Evolutionary conservation across 495 filamentous ascomycete genomes (phyloP).

Genomic region (Cudoniella acicularis): DNA sequence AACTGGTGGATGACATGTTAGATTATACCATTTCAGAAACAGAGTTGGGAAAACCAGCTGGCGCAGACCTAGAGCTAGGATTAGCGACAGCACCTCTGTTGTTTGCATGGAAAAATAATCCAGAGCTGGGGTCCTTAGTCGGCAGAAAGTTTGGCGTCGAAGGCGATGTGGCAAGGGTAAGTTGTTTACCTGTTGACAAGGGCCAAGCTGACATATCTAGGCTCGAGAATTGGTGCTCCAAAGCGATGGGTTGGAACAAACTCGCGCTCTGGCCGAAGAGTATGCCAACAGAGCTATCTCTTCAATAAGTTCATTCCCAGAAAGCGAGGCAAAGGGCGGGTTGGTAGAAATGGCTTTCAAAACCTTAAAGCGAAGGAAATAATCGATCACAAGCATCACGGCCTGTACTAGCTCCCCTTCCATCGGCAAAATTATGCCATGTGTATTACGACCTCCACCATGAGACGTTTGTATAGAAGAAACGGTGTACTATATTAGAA

Average conservation of each 20-base stretch:
- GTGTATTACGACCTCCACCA: constrained; percentile 16
- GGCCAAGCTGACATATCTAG: constrained; percentile 38
- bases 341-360: constrained; percentile 91
- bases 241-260: constrained; percentile 87
- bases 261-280: constrained; percentile 80
- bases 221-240: constrained; percentile 77
- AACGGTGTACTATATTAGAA: constrained; percentile 7
- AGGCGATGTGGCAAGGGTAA: constrained; percentile 80
- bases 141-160: constrained; percentile 81
- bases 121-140: constrained; percentile 81
- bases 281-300: constrained; percentile 85
- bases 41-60: constrained; percentile 90
- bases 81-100: constrained; percentile 92
- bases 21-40: constrained; percentile 85
- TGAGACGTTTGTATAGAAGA: constrained; percentile 1
- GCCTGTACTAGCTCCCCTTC: constrained; percentile 19
- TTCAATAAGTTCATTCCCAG: constrained; percentile 77
- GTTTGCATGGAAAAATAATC: constrained; percentile 91
- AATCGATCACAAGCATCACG: constrained; percentile 17
- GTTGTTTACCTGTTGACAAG: constrained; percentile 25
- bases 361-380: constrained; percentile 86
- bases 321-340: constrained; percentile 87
- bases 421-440: constrained; percentile 10
- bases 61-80: constrained; percentile 89
- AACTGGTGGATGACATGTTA: constrained; percentile 97